These are phyloP conservation scores for Quercus agrifolia DNA, from an alignment of 306 rosid genomes.

Conservation along the genomic window DNA sequence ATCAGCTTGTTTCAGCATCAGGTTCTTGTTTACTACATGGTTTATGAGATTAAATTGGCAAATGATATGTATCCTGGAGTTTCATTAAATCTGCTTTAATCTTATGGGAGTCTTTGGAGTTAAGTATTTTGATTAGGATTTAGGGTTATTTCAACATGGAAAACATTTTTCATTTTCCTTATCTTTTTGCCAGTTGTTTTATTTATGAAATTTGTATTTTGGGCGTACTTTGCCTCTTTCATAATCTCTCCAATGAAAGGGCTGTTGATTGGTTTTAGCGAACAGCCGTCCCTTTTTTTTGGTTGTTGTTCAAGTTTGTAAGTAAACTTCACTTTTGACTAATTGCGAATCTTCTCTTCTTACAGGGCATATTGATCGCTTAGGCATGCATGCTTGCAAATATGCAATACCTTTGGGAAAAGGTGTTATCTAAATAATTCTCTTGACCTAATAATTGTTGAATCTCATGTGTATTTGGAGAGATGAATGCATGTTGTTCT, in stretches of 20 bases:
- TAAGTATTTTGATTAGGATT: neutral
- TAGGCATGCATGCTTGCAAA: neutral
- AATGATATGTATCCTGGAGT: neutral
- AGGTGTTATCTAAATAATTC: conserved; percentile 10
- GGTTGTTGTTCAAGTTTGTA: too few species aligned
- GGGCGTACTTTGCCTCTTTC: neutral
- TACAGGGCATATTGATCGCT: conserved; percentile 13
- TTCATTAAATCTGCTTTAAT: neutral
- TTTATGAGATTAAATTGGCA: too few species aligned
- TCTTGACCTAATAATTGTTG: neutral
- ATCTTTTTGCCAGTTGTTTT: too few species aligned
- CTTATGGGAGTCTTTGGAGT: neutral
- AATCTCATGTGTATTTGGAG: neutral
- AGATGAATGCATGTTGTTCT: neutral
- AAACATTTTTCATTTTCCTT: neutral
- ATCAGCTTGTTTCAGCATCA: too few species aligned
- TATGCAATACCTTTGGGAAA: neutral
- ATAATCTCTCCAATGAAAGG: neutral
- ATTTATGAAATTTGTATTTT: too few species aligned
- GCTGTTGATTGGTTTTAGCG: neutral
- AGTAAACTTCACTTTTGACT: neutral
- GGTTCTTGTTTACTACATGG: too few species aligned
- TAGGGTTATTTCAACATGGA: neutral
- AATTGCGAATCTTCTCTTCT: neutral
- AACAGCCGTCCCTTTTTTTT: neutral